phyloP scores from a whole-genome alignment of 2,329 filamentous ascomycete species.

The Boeremia exigua region DNA sequence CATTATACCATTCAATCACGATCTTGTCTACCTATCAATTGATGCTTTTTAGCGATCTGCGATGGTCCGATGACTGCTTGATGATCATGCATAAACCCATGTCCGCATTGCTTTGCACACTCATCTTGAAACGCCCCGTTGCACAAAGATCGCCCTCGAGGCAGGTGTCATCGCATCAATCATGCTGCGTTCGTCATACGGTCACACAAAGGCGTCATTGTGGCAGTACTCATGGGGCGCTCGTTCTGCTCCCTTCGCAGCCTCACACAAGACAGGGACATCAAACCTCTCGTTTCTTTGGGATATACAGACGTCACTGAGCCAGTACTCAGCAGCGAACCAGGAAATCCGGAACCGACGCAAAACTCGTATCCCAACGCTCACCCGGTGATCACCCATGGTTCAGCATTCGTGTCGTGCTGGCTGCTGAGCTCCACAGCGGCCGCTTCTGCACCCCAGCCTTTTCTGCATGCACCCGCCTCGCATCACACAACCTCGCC shows the following conservation, averaged over 20 bases:
- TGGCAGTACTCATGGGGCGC: slow-evolving; percentile 4
- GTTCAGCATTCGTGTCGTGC: slow-evolving; percentile 6
- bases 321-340: not conserved
- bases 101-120: not conserved
- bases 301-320: not conserved
- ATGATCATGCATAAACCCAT: not conserved
- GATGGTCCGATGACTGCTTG: not conserved
- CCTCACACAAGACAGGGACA: not conserved
- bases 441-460: slow-evolving; percentile 13
- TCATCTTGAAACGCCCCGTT: not conserved
- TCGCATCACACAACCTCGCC: not conserved
- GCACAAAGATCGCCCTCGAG: slow-evolving; percentile 9
- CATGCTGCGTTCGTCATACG: slow-evolving; percentile 13
- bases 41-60: not conserved
- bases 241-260: slow-evolving; percentile 1
- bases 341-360: not conserved
- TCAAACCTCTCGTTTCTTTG: not conserved
- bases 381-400: slow-evolving; percentile 5
- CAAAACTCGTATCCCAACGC: slow-evolving; percentile 4
- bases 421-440: slow-evolving; percentile 6
- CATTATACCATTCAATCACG: slow-evolving; percentile 2
- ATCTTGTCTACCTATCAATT: not conserved
- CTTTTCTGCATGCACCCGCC: slow-evolving; percentile 14
- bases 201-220: slow-evolving; percentile 17
- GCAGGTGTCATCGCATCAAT: slow-evolving; percentile 20